These are phyloP conservation scores for Ceratonia siliqua DNA, from an alignment of 306 rosid genomes.

Conservation along the genomic window DNA sequence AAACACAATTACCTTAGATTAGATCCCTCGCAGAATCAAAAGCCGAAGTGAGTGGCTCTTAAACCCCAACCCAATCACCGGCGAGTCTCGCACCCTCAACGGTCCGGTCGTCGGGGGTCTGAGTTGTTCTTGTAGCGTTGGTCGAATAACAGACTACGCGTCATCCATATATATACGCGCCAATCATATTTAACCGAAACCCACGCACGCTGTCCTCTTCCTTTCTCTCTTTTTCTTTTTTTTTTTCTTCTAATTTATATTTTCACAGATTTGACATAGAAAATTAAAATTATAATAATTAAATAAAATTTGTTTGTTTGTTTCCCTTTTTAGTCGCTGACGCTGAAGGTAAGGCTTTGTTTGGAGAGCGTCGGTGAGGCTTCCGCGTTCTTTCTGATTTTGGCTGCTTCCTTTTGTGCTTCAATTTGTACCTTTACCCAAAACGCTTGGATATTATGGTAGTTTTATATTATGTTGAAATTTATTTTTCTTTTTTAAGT, in stretches of 20 bases:
- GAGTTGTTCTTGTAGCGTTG: constrained; percentile 28
- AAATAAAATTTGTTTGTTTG: background rate
- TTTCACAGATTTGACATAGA: background rate
- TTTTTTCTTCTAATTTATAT: background rate
- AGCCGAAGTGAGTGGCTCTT: constrained; percentile 25
- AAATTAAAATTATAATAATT: background rate
- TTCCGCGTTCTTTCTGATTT: constrained; percentile 51
- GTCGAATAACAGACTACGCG: background rate
- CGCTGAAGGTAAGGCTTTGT: background rate
- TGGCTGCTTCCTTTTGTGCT: constrained; percentile 18
- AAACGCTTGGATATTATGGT: background rate
- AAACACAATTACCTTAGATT: constrained; percentile 24
- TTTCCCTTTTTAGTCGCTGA: background rate
- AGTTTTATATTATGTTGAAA: background rate
- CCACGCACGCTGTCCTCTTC: constrained; percentile 11
- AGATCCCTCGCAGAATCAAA: constrained; percentile 37
- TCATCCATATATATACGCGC: constrained; percentile 34
- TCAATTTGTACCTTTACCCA: background rate
- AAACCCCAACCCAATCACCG: constrained; percentile 45
- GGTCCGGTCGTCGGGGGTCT: constrained; percentile 29
- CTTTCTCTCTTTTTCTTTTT: background rate
- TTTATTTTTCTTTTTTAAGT: no score
- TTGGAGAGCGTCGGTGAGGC: background rate
- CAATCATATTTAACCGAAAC: constrained; percentile 11
- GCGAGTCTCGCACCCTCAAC: constrained; percentile 44